Evolutionary conservation across 768 basidiomycete species (phyloP), one percentile per base, ranked within the genome.

Genomic region (Leccinum rimulosum): DNA sequence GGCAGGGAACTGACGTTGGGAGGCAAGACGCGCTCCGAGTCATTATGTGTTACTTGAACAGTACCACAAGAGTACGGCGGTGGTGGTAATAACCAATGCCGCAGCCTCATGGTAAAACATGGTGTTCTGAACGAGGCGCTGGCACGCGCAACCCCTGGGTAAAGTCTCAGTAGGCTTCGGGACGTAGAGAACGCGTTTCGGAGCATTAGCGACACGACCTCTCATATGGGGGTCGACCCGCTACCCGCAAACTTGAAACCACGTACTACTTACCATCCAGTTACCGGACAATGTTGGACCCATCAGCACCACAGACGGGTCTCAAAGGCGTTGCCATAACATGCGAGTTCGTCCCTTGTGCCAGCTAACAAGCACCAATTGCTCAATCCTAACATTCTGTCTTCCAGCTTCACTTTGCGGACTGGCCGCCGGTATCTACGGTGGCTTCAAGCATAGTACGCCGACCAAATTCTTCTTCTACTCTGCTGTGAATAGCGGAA

Each of bases 301-400:
- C 70, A 4, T 68, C 68, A 55, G 73, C 72, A 59, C 66, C 73
- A 36, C 64, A 70, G 58, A 84, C 80, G 28, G 77, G 91, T 49
- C 76, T 79, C 30, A 75, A 81, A 57, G 86, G 87, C 57, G 83
- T 87, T 28, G 67, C 82, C 61, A 72, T 81, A 74, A 84, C 87
- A 86, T 91, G 89, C 89, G 82, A 88, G 89, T 91, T 84, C 84
- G 86, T 88, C 75, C 65, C 64, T 59, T 59, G 50, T 59, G 38
- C 28, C 31, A 48, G 51, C 55, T 36, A 15, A 33, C 54, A 36
- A 45, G 56, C 57, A 52, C 47, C 28, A 58, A 63, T 55, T 59
- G 43, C 64, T 40, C 60, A 63, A 33, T 67, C 45, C 59, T 73
- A 58, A 72, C 66, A 64, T 69, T 66, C 68, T 62, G 68, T 62